A percentile compares a stretch with the other conserved stretches of the same genome.
These are phyloP conservation scores for Penicillium sp. DNA, from an alignment of 2,329 filamentous ascomycete species.

Conservation along the genomic window DNA sequence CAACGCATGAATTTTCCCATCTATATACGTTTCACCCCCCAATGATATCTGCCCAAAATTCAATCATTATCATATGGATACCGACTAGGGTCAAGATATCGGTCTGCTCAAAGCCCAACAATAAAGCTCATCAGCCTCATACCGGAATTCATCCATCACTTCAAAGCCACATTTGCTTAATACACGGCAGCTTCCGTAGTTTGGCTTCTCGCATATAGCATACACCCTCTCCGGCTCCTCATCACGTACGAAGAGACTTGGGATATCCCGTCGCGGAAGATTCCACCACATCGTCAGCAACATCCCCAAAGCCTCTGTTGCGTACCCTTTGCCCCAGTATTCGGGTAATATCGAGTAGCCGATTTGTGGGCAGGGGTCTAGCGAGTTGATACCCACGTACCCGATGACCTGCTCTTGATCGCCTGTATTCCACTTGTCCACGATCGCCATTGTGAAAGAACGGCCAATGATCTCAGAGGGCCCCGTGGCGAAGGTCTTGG, in stretches of 20 bases:
- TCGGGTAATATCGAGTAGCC: slow-evolving; percentile 31
- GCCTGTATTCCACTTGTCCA: slow-evolving; percentile 23
- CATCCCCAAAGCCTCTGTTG: slow-evolving; percentile 30
- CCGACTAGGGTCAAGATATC: background rate
- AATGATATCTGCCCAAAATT: too few relatives aligned
- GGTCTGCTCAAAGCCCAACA: slow-evolving; percentile 16
- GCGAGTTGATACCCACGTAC: slow-evolving; percentile 27
- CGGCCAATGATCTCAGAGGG: slow-evolving; percentile 23
- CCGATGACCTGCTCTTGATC: slow-evolving; percentile 22
- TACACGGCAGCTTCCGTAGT: slow-evolving; percentile 22
- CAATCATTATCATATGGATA: too few relatives aligned
- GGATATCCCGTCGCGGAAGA: slow-evolving; percentile 11
- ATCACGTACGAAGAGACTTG: background rate
- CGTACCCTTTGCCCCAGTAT: slow-evolving; percentile 32
- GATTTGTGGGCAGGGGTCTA: slow-evolving; percentile 27
- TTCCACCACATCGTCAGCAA: slow-evolving; percentile 32
- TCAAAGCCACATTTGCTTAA: slow-evolving; percentile 30
- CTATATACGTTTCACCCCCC: too few relatives aligned
- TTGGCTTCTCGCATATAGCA: slow-evolving; percentile 25
- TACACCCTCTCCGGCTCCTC: slow-evolving; percentile 21
- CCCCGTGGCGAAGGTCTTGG: slow-evolving; percentile 24
- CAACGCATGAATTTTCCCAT: too few relatives aligned
- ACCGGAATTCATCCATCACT: slow-evolving; percentile 6
- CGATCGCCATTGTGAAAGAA: slow-evolving; percentile 26
- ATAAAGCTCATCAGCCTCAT: slow-evolving; percentile 17